Evolutionary conservation across 2,329 filamentous ascomycete genomes (phyloP), one percentile per base, ranked within the genome.

Genomic region (Diaporthe citri): DNA sequence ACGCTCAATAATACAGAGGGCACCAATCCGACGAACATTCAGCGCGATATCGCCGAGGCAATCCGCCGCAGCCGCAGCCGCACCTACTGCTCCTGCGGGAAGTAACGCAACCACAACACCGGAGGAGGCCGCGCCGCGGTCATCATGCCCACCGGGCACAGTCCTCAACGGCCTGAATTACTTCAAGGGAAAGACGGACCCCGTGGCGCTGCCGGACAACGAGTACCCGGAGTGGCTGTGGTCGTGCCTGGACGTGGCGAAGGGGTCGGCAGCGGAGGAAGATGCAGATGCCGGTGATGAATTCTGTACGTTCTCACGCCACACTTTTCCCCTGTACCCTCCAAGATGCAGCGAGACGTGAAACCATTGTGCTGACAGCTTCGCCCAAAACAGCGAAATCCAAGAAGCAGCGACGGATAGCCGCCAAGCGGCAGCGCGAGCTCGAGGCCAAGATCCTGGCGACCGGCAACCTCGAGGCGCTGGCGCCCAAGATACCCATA

Each of bases 171-270:
- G 94, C 1, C 86, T 97, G 73, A 96, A 95, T 83, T 96, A 93
- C 84, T 84, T 92, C 80, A 97, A 97, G 86, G 91, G 90, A 78
- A 89, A 90, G 80, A 85, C 88, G 48, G 94, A 96, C 81, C 94
- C 95, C 0, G 86, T 96, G 8, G 95, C 95, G 13, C 83, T 92
- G 79, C 87, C 91, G 46, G 95, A 97, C 79, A 87, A 91, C 31
- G 93, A 94, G 76, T 97, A 97, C 84, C 95, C 95, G 4, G 87
- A 87, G 34, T 97, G 95, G 95, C 83, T 97, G 76, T 97, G 95
- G 95, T 87, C 84, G 4, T 91, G 93, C 78, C 85, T 97, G 73
- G 89, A 92, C 69, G 87, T 90, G 74, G 86, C 90, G 83, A 89
- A 90, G 83, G 90, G 88, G 81, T 83, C 80, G 4, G 83, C 84